Base-by-base conservation (phyloP, 2,329 filamentous ascomycete genomes). In the Hypoxylon sp. region DNA sequence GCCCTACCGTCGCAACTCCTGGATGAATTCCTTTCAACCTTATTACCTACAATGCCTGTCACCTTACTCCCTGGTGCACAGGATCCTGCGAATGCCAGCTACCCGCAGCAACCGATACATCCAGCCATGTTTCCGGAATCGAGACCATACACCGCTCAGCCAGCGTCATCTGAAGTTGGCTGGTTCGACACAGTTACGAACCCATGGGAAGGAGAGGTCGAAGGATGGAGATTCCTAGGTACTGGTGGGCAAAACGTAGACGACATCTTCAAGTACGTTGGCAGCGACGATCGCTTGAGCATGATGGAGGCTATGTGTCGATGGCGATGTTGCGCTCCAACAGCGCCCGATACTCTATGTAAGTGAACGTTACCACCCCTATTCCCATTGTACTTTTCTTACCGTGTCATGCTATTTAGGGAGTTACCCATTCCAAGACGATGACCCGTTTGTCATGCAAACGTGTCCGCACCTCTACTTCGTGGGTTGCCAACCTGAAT, bases 221-320 rank as follows among this genome's bases (percentile, higher is more conserved):
- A 97, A 60, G 97, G 96, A 0, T 97, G 93, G 91, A 87, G 93
- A 46, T 81, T 98, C 5, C 86, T 98, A 48, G 94, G 92, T 10
- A 96, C 92, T 0, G 92, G 93, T 36, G 96, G 96, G 0, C 96
- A 99, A 81, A 97, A 97, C 58, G 87, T 99, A 2, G 92, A 97
- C 74, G 97, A 99, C 79, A 89, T 98, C 2, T 93, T 94, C 79
- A 96, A 95, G 79, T 99, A 99, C 76, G 87, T 98, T 25, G 89
- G 91, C 63, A 90, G 88, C 36, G 89, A 93, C 45, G 89, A 94
- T 72, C 83, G 94, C 19, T 77, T 98, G 25, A 90, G 91, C 50
- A 93, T 98, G 87, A 96, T 98, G 92, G 96, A 98, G 80, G 90
- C 91, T 63, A 96, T 97, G 89, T 90, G 97, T 72, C 87, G 94